Evolutionary conservation across 2,329 filamentous ascomycete genomes (phyloP), one percentile per base, ranked within the genome.

Genomic region (Apiospora marii): DNA sequence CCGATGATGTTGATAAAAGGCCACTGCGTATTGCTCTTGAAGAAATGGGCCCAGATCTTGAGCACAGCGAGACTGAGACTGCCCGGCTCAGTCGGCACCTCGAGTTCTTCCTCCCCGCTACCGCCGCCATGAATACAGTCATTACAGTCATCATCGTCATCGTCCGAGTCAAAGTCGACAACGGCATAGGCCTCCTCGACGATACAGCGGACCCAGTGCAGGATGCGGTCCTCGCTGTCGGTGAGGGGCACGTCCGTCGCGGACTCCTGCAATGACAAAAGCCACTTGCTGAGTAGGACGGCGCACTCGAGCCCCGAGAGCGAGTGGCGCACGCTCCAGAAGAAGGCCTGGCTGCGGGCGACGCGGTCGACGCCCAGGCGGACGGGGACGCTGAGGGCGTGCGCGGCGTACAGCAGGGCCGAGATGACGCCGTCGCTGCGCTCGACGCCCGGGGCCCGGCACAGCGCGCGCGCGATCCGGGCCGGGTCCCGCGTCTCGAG

Each of bases 281-380:
- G 79, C 85, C 85, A 87, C 73, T 89, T 89, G 19, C 86, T 86
- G 0, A 90, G 78, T 3, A 90, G 79, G 0, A 90, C 84, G 0
- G 87, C 87, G 27, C 87, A 89, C 75, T 90, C 88, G 0, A 90
- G 81, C 0, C 85, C 86, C 4, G 86, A 88, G 0, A 90, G 81
- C 0, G 87, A 87, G 70, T 90, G 87, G n/a, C 88, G 83, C 2
- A 88, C 87, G 5, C 86, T 88, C 87, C 88, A 90, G 68, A 89
- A 86, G 64, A 88, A 87, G 0, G 87, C 86, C 69, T 89, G 87
- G 22, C 86, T 90, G 22, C 86, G 81, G 0, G 87, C 87, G 0
- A 90, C 87, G 19, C 86, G 84, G 70, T 88, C 86, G 22, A 90
- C 85, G 0, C 88, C 88, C 0, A 90, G 76, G 30, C 88, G 81